A percentile compares a stretch with the other conserved stretches of the same genome.
Evolutionary conservation across 192 early-diverging fungal species (phyloP).

Genomic region (Geranomyces variabilis): DNA sequence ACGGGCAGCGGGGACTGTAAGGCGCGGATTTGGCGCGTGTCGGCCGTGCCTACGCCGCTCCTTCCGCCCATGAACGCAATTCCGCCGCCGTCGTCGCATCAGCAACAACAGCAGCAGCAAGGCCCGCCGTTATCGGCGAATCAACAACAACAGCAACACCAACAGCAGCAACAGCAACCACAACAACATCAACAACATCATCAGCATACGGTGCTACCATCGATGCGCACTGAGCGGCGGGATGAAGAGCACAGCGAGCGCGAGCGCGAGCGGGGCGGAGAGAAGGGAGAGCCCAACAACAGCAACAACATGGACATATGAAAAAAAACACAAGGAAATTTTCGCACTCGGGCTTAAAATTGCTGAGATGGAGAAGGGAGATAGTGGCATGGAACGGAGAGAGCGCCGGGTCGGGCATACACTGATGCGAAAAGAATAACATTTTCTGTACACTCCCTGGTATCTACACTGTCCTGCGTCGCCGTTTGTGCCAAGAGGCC

Average conservation of each 20-base stretch:
- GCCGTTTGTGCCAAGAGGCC: too few species aligned
- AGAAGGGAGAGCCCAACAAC: constrained; percentile 20
- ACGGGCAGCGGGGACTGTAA: constrained; percentile 94
- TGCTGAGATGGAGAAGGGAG: too few species aligned
- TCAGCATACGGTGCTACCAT: constrained; percentile 17
- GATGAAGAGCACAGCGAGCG: constrained; percentile 12
- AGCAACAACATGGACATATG: constrained; percentile 18
- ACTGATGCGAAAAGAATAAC: too few species aligned
- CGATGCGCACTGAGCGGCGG: constrained; percentile 29
- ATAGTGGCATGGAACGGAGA: too few species aligned
- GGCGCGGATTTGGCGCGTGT: constrained; percentile 80
- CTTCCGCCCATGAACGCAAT: constrained; percentile 5
- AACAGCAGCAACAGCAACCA: too few species aligned
- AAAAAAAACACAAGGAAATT: not conserved
- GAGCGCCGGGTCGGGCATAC: too few species aligned
- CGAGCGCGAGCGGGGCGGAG: not conserved
- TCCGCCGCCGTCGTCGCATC: not conserved
- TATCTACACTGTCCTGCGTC: too few species aligned
- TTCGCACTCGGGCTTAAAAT: too few species aligned
- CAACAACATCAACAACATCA: not conserved
- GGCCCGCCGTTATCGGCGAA: not conserved
- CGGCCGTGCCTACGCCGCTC: constrained; percentile 13
- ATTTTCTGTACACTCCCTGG: too few species aligned
- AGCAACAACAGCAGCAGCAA: constrained; percentile 6
- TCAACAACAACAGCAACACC: constrained; percentile 2